A percentile compares a stretch with the other conserved stretches of the same genome.
These are phyloP conservation scores for Elsinoe necatrix DNA, from an alignment of 2,329 filamentous ascomycete genomes.

Conservation along the genomic window DNA sequence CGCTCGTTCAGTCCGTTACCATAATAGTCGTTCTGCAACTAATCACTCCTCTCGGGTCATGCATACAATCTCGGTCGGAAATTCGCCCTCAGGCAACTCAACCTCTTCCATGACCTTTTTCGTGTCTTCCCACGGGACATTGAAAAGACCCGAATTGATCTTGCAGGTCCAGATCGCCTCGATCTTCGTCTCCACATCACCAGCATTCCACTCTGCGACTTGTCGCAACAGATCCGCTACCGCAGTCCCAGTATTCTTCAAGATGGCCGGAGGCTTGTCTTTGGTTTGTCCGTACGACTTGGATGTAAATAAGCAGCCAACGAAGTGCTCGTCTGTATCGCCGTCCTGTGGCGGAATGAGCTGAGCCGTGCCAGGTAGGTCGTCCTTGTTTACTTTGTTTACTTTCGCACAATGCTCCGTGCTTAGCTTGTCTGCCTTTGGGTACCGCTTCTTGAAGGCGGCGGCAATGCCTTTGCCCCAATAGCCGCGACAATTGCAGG, in stretches of 20 bases:
- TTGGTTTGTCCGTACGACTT: constrained; percentile 38
- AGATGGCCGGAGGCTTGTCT: constrained; percentile 37
- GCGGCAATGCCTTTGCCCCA: constrained; percentile 54
- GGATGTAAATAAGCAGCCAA: constrained; percentile 53
- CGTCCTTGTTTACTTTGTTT: constrained; percentile 22
- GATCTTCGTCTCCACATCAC: constrained; percentile 21
- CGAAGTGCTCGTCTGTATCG: constrained; percentile 39
- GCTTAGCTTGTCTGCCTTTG: constrained; percentile 43
- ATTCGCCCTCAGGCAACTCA: constrained; percentile 24
- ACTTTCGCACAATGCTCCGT: constrained; percentile 36
- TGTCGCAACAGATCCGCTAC: constrained; percentile 41
- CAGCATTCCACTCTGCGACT: constrained; percentile 28
- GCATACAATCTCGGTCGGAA: not conserved
- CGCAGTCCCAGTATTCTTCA: constrained; percentile 42
- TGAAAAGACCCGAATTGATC: constrained; percentile 52
- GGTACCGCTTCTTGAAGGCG: constrained; percentile 44
- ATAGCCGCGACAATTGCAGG: constrained; percentile 49
- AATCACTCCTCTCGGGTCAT: not conserved
- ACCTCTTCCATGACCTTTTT: constrained; percentile 35
- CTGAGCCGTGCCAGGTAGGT: constrained; percentile 40
- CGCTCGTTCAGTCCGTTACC: not conserved
- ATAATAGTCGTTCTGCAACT: not conserved
- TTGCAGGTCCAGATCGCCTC: constrained; percentile 41
- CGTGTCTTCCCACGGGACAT: constrained; percentile 47
- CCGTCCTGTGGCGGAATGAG: constrained; percentile 43